Evolutionary conservation across 345 rosid species (phyloP).

Genomic region (Draba incana): DNA sequence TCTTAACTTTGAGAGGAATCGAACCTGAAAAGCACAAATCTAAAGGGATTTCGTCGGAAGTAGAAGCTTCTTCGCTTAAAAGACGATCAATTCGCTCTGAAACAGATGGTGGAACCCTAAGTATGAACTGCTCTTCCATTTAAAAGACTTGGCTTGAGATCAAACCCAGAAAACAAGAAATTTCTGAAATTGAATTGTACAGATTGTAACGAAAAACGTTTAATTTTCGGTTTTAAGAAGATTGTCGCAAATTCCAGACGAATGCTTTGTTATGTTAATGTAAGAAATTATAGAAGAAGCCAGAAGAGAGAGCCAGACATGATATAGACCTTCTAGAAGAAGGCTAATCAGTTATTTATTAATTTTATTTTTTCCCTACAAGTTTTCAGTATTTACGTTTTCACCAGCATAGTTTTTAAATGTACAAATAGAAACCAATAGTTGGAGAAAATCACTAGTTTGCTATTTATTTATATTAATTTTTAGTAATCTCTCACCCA

Average conservation of each 20-base stretch:
- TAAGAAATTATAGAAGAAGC: neutral
- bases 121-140: slow-evolving; percentile 96
- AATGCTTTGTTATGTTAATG: neutral
- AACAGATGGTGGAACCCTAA: slow-evolving; percentile 90
- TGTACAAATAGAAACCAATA: neutral
- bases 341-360: neutral
- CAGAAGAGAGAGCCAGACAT: neutral
- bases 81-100: slow-evolving; percentile 79
- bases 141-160: neutral
- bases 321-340: slow-evolving; percentile 10
- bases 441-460: neutral
- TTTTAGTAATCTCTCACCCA: too few relatives aligned
- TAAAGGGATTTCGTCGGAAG: slow-evolving; percentile 72
- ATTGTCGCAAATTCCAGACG: neutral
- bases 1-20: slow-evolving; percentile 13
- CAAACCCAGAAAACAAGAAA: neutral
- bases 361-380: neutral
- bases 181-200: neutral
- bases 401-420: neutral
- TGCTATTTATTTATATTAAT: neutral
- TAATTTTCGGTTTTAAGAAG: neutral
- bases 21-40: slow-evolving; percentile 86
- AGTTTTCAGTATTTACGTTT: neutral
- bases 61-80: slow-evolving; percentile 66
- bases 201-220: too few relatives aligned